Conservation (phyloP, 129 eudicot species). For the Flaveria ramosissima region DNA sequence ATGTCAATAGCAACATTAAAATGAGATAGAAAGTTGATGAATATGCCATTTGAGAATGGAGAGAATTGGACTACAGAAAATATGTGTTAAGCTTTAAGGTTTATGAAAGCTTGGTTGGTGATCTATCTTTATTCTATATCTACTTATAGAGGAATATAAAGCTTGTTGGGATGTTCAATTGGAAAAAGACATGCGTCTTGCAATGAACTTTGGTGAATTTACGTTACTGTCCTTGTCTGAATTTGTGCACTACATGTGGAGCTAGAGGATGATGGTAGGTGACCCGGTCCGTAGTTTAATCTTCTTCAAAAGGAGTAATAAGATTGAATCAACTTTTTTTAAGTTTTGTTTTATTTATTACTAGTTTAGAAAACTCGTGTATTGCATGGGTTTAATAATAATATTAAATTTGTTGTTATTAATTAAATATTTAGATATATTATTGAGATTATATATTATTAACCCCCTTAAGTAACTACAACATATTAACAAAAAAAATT, state of each 20-base stretch:
- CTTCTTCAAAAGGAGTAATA: too few relatives aligned
- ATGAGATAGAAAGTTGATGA: constrained; percentile 12
- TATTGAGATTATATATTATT: too few relatives aligned
- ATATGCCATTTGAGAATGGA: constrained; percentile 29
- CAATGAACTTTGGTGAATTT: neutral
- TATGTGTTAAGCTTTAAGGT: neutral
- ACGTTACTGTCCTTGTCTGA: constrained; percentile 9
- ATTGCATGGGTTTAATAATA: too few relatives aligned
- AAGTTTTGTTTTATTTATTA: too few relatives aligned
- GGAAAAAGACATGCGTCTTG: constrained; percentile 16
- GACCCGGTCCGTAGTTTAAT: constrained; percentile 21
- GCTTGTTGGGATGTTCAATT: constrained; percentile 7
- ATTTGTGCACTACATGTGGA: neutral
- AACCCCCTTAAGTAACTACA: too few relatives aligned
- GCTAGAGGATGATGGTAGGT: constrained; percentile 29
- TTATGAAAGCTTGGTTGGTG: constrained; percentile 27
- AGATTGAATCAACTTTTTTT: too few relatives aligned
- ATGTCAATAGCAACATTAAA: neutral
- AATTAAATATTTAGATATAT: too few relatives aligned
- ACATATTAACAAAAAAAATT: too few relatives aligned
- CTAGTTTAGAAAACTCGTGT: too few relatives aligned
- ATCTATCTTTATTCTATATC: neutral
- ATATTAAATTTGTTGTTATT: too few relatives aligned
- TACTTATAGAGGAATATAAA: constrained; percentile 21
- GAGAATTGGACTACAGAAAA: neutral